A percentile compares a stretch with the other conserved stretches of the same genome.
These are phyloP conservation scores for Neurospora terricola DNA, from an alignment of 495 filamentous ascomycete species.

Conservation along the genomic window DNA sequence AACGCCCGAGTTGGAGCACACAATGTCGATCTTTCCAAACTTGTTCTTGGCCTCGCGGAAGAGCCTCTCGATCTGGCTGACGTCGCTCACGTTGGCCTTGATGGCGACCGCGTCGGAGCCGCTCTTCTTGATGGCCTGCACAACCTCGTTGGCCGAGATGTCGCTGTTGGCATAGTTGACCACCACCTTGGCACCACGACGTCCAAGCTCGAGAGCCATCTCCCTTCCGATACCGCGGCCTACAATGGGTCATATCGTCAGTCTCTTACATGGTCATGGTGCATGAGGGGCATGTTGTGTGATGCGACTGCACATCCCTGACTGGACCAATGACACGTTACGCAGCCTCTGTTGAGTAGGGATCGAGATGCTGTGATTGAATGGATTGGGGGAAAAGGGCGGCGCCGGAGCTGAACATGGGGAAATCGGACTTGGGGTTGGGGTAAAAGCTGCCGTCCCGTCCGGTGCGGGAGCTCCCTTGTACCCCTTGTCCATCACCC, in stretches of 20 bases:
- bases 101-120: slow-evolving; percentile 54
- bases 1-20: slow-evolving; percentile 58
- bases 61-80: slow-evolving; percentile 45
- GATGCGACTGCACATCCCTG: neutral
- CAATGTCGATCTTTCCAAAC: slow-evolving; percentile 61
- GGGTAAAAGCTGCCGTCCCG: slow-evolving; percentile 19
- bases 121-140: slow-evolving; percentile 45
- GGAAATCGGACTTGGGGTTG: slow-evolving; percentile 26
- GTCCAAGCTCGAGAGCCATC: slow-evolving; percentile 68
- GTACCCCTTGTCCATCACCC: neutral
- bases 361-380: neutral
- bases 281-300: neutral
- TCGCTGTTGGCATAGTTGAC: slow-evolving; percentile 68
- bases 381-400: neutral
- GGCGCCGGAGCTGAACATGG: neutral
- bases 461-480: slow-evolving; percentile 4
- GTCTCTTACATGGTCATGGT: neutral
- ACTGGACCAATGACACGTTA: neutral
- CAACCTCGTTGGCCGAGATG: slow-evolving; percentile 50
- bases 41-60: slow-evolving; percentile 47
- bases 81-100: slow-evolving; percentile 66
- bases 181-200: slow-evolving; percentile 62
- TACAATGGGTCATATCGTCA: slow-evolving; percentile 8
- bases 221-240: slow-evolving; percentile 67
- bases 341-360: neutral